Conservation (phyloP, 148 eudicot genomes). For the Rhododendron henanense region DNA sequence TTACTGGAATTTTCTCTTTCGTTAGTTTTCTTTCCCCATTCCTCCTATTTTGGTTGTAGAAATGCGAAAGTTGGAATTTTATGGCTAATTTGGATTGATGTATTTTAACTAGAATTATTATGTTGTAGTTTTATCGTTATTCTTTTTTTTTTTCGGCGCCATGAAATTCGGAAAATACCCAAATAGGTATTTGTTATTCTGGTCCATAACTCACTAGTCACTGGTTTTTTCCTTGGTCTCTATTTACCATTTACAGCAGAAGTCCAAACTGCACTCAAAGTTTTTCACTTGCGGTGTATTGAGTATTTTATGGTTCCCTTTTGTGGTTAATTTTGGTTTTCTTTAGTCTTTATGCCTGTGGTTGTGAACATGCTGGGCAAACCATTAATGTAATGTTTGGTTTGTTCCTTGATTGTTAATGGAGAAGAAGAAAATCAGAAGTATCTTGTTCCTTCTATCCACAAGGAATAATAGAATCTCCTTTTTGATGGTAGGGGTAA, state of each 20-base stretch:
- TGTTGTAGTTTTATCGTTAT: neutral
- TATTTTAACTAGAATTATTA: neutral
- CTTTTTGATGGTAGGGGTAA: neutral
- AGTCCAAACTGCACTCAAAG: neutral
- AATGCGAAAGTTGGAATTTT: neutral
- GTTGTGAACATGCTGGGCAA: neutral
- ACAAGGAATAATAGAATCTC: neutral
- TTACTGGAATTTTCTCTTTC: neutral
- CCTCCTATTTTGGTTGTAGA: neutral
- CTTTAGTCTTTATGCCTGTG: neutral
- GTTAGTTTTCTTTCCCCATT: neutral
- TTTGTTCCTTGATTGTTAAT: neutral
- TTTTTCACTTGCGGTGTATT: constrained; percentile 14
- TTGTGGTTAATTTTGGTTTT: neutral
- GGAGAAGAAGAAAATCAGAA: neutral
- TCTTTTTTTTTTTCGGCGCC: neutral
- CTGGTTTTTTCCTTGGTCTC: neutral
- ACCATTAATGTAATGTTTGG: neutral
- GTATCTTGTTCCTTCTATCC: constrained; percentile 7
- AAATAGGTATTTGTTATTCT: neutral
- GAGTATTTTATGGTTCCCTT: neutral
- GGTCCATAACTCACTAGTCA: neutral
- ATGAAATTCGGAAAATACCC: neutral
- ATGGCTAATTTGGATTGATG: neutral
- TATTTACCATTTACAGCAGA: neutral